Percentiles rank a stretch among this genome's conserved stretches.
Conservation (phyloP, 1,139 yeast genomes). For the Meyerozyma smithsonii region DNA sequence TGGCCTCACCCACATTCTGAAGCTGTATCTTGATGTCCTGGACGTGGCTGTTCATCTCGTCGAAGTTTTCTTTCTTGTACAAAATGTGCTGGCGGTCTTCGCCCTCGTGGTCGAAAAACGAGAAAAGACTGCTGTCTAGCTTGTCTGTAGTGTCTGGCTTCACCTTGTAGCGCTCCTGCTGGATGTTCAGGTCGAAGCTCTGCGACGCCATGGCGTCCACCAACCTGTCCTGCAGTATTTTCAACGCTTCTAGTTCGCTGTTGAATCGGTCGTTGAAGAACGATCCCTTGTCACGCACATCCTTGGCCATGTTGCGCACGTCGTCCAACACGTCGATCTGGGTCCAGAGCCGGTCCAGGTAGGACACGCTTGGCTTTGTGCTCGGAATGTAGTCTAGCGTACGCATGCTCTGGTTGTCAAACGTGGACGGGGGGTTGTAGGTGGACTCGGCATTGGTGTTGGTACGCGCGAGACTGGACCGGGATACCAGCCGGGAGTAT, state of each 20-base stretch:
- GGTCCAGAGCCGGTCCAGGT: constrained; percentile 79
- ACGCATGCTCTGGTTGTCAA: constrained; percentile 27
- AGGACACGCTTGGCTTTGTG: constrained; percentile 48
- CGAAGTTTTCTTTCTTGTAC: constrained; percentile 30
- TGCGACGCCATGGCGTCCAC: constrained; percentile 51
- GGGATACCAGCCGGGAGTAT: not conserved
- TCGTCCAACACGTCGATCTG: constrained; percentile 85
- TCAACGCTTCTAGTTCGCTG: constrained; percentile 49
- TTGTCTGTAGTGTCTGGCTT: constrained; percentile 9
- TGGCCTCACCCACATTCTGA: constrained; percentile 32
- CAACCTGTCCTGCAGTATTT: constrained; percentile 57
- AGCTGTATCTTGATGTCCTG: constrained; percentile 31
- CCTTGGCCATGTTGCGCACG: constrained; percentile 60
- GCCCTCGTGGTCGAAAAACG: constrained; percentile 16
- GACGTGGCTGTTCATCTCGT: constrained; percentile 35
- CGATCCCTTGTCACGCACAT: constrained; percentile 47
- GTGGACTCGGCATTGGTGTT: constrained; percentile 22
- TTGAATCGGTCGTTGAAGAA: constrained; percentile 64
- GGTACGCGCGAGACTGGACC: constrained; percentile 16
- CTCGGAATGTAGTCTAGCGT: constrained; percentile 44
- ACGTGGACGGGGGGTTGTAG: constrained; percentile 2
- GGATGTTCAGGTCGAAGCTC: constrained; percentile 16
- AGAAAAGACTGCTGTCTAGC: constrained; percentile 11
- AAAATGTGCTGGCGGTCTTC: constrained; percentile 11
- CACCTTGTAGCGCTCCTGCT: constrained; percentile 10